Percentiles rank a stretch among this genome's conserved stretches.
Conservation (phyloP, 1,139 yeast species). For the Blastobotrys serpentis region DNA sequence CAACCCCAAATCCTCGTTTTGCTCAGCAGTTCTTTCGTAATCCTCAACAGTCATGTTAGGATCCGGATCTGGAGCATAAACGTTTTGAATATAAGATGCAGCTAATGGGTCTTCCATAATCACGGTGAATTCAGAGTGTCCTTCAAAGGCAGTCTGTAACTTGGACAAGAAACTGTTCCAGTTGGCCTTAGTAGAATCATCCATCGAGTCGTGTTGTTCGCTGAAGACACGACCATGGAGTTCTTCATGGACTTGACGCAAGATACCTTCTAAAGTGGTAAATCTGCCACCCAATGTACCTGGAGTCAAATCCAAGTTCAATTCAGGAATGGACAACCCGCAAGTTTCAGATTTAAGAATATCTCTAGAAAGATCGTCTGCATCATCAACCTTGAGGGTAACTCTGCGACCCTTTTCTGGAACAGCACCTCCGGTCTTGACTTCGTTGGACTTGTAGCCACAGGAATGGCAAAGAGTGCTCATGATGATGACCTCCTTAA, state of each 20-base stretch:
- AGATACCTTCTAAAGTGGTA: slow-evolving; percentile 92
- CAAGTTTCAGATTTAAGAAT: slow-evolving; percentile 94
- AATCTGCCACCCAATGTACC: slow-evolving; percentile 98
- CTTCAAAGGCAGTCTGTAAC: slow-evolving; percentile 78
- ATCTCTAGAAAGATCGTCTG: slow-evolving; percentile 93
- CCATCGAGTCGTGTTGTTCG: slow-evolving; percentile 91
- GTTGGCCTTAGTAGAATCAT: slow-evolving; percentile 63
- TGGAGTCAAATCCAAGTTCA: slow-evolving; percentile 85
- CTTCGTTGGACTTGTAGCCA: slow-evolving; percentile 96
- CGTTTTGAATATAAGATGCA: slow-evolving; percentile 92
- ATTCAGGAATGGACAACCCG: slow-evolving; percentile 80
- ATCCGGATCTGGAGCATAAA: slow-evolving; percentile 96
- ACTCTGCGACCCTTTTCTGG: slow-evolving; percentile 82
- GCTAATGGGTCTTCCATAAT: slow-evolving; percentile 93
- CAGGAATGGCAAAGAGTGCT: slow-evolving; percentile 89
- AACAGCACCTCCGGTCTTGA: slow-evolving; percentile 96
- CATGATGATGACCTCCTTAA: slow-evolving; percentile 96
- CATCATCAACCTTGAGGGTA: slow-evolving; percentile 74
- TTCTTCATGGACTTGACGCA: slow-evolving; percentile 87
- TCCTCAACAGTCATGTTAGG: slow-evolving; percentile 94
- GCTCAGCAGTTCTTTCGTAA: slow-evolving; percentile 77
- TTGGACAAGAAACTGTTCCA: slow-evolving; percentile 80
- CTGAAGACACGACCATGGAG: slow-evolving; percentile 81
- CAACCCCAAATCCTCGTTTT: slow-evolving; percentile 90
- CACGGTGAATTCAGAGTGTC: slow-evolving; percentile 79